Evolutionary conservation across 495 filamentous ascomycete species (phyloP).

Genomic region (Hyaloscypha hepaticicola): DNA sequence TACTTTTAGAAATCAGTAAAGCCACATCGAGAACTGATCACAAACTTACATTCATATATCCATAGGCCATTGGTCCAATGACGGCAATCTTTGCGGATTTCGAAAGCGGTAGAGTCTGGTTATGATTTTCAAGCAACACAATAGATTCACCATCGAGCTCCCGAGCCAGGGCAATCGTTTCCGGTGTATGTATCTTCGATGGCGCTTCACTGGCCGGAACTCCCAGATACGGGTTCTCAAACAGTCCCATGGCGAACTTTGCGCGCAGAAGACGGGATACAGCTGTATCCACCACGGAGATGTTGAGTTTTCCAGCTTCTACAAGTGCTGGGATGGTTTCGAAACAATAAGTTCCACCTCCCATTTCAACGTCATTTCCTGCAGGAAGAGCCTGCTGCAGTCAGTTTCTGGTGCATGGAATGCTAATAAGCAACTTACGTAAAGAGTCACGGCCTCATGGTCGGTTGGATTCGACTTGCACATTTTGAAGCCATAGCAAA

Average conservation of each 20-base stretch:
- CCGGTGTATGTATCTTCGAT: constrained; percentile 56
- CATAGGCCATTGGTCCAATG: constrained; percentile 73
- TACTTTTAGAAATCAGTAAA: constrained; percentile 33
- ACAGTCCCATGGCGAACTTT: constrained; percentile 67
- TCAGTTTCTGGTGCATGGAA: neutral
- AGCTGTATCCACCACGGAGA: constrained; percentile 58
- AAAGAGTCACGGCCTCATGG: constrained; percentile 52
- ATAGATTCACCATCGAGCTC: constrained; percentile 66
- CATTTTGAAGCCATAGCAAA: constrained; percentile 62
- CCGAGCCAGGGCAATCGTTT: constrained; percentile 54
- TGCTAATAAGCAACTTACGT: constrained; percentile 20
- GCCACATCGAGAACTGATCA: neutral
- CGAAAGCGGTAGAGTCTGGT: constrained; percentile 57
- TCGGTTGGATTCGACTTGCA: constrained; percentile 58
- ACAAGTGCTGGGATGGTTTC: constrained; percentile 63
- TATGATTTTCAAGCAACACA: constrained; percentile 66
- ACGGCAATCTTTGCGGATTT: constrained; percentile 63
- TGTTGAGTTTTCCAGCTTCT: constrained; percentile 53
- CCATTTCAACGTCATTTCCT: constrained; percentile 76
- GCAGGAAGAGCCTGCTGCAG: constrained; percentile 52
- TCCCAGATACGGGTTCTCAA: constrained; percentile 63
- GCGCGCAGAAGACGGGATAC: constrained; percentile 59
- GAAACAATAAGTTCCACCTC: constrained; percentile 69
- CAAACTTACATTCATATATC: constrained; percentile 53
- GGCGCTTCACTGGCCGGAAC: constrained; percentile 50